These are phyloP conservation scores for Umbelopsis ramanniana DNA, from an alignment of 192 early-diverging fungal species.

Conservation along the genomic window DNA sequence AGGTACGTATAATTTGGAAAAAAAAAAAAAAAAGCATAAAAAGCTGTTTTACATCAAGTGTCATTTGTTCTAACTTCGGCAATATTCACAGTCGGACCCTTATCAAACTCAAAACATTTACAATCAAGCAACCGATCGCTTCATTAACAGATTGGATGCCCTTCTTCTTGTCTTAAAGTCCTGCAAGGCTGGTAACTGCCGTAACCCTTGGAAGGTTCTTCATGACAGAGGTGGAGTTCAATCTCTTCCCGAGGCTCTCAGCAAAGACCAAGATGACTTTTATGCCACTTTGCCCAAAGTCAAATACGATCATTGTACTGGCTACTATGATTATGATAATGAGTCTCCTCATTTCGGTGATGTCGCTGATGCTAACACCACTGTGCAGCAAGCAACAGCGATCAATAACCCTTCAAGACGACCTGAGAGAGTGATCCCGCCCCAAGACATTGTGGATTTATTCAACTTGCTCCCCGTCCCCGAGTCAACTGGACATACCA, in stretches of 20 bases:
- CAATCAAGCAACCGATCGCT: slow-evolving; percentile 25
- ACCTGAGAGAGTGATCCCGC: neutral
- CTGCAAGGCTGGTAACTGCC: slow-evolving; percentile 58
- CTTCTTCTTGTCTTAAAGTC: slow-evolving; percentile 51
- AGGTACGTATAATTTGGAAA: neutral
- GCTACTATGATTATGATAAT: slow-evolving; percentile 22
- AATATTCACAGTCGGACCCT: slow-evolving; percentile 41
- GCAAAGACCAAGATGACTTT: slow-evolving; percentile 50
- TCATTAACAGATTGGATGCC: slow-evolving; percentile 64
- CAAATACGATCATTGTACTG: slow-evolving; percentile 29
- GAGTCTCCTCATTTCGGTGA: slow-evolving; percentile 33
- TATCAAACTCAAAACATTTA: slow-evolving; percentile 62
- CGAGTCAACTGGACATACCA: neutral
- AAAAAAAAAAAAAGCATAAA: too few relatives aligned
- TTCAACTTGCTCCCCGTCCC: slow-evolving; percentile 28
- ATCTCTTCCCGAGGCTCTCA: slow-evolving; percentile 50
- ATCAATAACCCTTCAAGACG: neutral
- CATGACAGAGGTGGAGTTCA: slow-evolving; percentile 37
- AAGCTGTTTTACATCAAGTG: neutral
- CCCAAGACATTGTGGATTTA: slow-evolving; percentile 13
- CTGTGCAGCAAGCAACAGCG: neutral
- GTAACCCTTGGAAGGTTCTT: slow-evolving; percentile 59
- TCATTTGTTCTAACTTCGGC: too few relatives aligned
- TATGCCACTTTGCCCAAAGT: slow-evolving; percentile 53
- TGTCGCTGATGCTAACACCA: neutral